Conservation (phyloP, 73 alveolate species). For the Tetrahymena malaccensis region DNA sequence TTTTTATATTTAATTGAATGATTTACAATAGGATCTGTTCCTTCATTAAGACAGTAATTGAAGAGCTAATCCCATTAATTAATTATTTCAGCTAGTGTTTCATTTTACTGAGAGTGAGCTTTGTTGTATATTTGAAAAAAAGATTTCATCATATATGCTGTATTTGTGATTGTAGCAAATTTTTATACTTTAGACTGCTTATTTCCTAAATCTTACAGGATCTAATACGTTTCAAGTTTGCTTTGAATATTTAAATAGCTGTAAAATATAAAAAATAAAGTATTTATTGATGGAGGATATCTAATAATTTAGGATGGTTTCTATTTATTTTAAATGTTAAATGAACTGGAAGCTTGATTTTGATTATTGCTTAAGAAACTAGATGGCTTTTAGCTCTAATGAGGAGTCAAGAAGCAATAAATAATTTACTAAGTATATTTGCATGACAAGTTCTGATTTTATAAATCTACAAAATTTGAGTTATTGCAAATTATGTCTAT, state of each 20-base stretch:
- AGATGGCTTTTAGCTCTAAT: background rate
- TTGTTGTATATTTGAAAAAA: background rate
- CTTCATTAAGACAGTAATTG: background rate
- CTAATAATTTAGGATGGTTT: background rate
- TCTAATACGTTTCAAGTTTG: background rate
- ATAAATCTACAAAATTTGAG: background rate
- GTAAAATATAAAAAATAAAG: background rate
- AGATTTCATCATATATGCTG: background rate
- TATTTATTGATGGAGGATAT: background rate
- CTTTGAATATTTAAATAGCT: background rate
- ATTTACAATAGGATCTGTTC: background rate
- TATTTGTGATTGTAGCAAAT: background rate
- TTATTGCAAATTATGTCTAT: background rate
- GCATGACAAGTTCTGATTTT: background rate
- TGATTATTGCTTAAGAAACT: background rate
- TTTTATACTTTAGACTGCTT: background rate
- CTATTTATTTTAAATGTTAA: background rate
- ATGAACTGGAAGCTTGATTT: background rate
- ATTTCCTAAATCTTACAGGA: background rate
- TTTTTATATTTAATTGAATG: background rate
- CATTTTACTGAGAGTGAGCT: background rate
- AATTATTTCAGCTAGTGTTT: background rate
- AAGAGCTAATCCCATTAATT: background rate
- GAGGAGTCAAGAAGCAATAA: background rate
- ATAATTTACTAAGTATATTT: background rate